Evolutionary conservation across 2,329 filamentous ascomycete genomes (phyloP).

Genomic region (Epicoccum nigrum): DNA sequence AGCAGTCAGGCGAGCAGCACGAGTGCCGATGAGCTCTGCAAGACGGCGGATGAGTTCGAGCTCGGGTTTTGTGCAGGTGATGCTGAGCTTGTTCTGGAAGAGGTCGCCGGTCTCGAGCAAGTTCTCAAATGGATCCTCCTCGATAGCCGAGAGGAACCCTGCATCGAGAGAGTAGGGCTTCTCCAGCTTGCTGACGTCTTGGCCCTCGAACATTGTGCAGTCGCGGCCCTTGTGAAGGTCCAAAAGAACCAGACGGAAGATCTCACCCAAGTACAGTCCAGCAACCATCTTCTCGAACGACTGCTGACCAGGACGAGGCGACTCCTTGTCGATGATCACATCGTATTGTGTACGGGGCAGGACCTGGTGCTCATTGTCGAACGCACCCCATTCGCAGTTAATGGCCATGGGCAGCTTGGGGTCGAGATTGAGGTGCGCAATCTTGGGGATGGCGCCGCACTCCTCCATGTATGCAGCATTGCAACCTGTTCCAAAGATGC

Average conservation of each 20-base stretch:
- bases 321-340: constrained; percentile 85
- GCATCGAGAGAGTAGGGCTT: constrained; percentile 90
- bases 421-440: constrained; percentile 87
- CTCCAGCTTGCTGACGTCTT: constrained; percentile 79
- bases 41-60: constrained; percentile 87
- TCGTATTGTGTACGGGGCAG: constrained; percentile 89
- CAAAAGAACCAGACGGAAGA: constrained; percentile 86
- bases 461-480: constrained; percentile 99
- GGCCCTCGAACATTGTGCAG: constrained; percentile 77
- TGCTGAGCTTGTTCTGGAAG: constrained; percentile 75
- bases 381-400: constrained; percentile 98
- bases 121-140: constrained; percentile 97
- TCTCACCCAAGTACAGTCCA: constrained; percentile 90
- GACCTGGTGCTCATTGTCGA: constrained; percentile 91
- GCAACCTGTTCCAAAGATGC: constrained; percentile 97
- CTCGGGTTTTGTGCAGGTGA: constrained; percentile 75
- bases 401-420: constrained; percentile 88
- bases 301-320: constrained; percentile 90
- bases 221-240: constrained; percentile 74
- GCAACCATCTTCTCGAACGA: constrained; percentile 98
- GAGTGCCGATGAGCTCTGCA: constrained; percentile 92
- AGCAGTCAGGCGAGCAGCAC: constrained; percentile 87
- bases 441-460: constrained; percentile 88
- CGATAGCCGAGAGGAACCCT: constrained; percentile 90
- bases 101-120: constrained; percentile 85